A percentile compares a stretch with the other conserved stretches of the same genome.
These are phyloP conservation scores for Lactifluus rugatus DNA, from an alignment of 768 basidiomycete genomes.

Conservation along the genomic window DNA sequence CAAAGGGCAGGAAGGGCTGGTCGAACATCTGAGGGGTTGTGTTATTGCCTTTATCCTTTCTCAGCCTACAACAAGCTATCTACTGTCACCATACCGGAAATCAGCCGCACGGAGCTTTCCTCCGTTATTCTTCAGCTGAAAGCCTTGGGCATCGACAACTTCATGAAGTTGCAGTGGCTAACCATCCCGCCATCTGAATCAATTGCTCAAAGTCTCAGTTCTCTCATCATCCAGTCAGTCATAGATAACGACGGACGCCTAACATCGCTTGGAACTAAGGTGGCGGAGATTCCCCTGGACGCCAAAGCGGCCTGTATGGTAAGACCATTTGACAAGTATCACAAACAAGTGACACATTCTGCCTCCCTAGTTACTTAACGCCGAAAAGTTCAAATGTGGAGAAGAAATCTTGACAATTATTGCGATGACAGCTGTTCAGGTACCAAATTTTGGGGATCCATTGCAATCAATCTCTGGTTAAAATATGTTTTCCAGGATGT, in stretches of 20 bases:
- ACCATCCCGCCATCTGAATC: slow-evolving; percentile 80
- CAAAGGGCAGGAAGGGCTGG: slow-evolving; percentile 95
- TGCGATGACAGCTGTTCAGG: slow-evolving; percentile 91
- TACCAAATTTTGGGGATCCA: slow-evolving; percentile 23
- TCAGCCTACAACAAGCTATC: slow-evolving; percentile 51
- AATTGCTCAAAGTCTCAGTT: slow-evolving; percentile 78
- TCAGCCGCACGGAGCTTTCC: slow-evolving; percentile 83
- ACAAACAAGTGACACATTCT: neutral
- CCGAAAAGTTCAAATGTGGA: slow-evolving; percentile 79
- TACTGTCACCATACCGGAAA: slow-evolving; percentile 74
- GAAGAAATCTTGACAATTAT: slow-evolving; percentile 95
- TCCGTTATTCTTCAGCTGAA: slow-evolving; percentile 91
- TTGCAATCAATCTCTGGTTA: neutral
- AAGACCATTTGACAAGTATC: slow-evolving; percentile 20
- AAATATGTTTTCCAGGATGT: slow-evolving; percentile 49
- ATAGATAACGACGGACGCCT: slow-evolving; percentile 73
- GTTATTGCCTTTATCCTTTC: slow-evolving; percentile 82
- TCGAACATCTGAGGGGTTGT: slow-evolving; percentile 84
- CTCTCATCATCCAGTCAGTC: slow-evolving; percentile 71
- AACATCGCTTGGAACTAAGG: slow-evolving; percentile 68
- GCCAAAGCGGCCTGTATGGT: slow-evolving; percentile 94
- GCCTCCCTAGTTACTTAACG: slow-evolving; percentile 62
- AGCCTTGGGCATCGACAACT: slow-evolving; percentile 86
- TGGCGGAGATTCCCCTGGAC: slow-evolving; percentile 92
- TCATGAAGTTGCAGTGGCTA: slow-evolving; percentile 96